These are phyloP conservation scores for Fusarium albosuccineum DNA, from an alignment of 2,329 filamentous ascomycete species.

Conservation along the genomic window DNA sequence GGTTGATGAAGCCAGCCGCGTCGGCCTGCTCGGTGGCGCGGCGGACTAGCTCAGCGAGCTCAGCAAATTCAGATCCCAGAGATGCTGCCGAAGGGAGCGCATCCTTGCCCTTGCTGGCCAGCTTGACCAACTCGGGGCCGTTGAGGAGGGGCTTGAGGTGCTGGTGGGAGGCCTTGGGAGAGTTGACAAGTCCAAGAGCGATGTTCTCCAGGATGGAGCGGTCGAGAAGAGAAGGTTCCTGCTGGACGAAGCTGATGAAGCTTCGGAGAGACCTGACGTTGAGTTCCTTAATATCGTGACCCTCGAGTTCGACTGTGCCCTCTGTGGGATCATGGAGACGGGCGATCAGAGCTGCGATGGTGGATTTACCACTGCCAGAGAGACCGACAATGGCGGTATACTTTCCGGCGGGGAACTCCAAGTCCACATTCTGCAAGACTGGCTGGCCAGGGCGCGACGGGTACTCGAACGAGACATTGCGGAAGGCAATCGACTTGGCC, in stretches of 20 bases:
- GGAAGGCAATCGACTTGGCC: conserved; percentile 49
- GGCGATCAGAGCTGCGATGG: conserved; percentile 65
- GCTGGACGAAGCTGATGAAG: conserved; percentile 58
- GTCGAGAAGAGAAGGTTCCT: conserved; percentile 58
- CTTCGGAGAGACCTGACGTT: conserved; percentile 60
- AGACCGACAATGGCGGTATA: conserved; percentile 69
- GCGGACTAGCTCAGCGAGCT: conserved; percentile 64
- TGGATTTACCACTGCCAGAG: conserved; percentile 69
- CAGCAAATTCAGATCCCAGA: conserved; percentile 54
- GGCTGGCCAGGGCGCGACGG: conserved; percentile 56
- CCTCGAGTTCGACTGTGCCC: conserved; percentile 62
- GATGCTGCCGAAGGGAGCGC: conserved; percentile 59
- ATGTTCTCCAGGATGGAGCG: conserved; percentile 65
- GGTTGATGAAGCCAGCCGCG: conserved; percentile 67
- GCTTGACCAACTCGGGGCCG: conserved; percentile 60
- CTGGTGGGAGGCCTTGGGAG: conserved; percentile 53
- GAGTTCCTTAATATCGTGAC: conserved; percentile 58
- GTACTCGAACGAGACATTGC: conserved; percentile 59
- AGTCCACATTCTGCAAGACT: conserved; percentile 58
- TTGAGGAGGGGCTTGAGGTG: conserved; percentile 61
- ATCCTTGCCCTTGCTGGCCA: conserved; percentile 64
- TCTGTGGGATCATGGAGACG: conserved; percentile 68
- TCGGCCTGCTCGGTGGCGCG: conserved; percentile 71
- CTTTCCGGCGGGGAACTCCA: conserved; percentile 61
- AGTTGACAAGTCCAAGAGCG: conserved; percentile 55